Base-by-base conservation (phyloP, 2,329 filamentous ascomycete genomes). In the Microsporum canis region DNA sequence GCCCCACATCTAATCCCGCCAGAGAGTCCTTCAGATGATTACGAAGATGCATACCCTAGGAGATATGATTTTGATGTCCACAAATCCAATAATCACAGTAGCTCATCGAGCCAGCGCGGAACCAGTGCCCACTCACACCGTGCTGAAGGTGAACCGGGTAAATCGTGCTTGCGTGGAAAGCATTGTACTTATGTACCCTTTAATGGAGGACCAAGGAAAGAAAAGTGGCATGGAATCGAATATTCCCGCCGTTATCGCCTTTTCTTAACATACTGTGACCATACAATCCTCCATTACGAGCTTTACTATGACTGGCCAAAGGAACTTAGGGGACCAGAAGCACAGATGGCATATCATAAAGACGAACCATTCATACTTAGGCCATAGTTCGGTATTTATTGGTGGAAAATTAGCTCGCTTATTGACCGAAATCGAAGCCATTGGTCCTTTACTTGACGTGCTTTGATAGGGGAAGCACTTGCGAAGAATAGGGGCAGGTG, bases 281-380 rank as follows among this genome's bases (percentile, higher is more conserved):
- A 83, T 63, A 79, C 79, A 0, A 73, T 85, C 5, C 69, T 85
- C 71, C 82, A 77, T 62, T 87, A 85, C 71, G 84, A 86, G 72
- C 74, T 86, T 39, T 78, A 72, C 71, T 75, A 76, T 57, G 70
- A 73, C 27, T 75, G 73, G 74, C 70, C 68, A 27, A 60, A 33
- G 33, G 63, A 31, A 55, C 60, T 34, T 59, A 33, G 63, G 27
- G 53, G 61, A 1, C 47, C 60, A n/a, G 29, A 57, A 43, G 38
- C 41, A 5, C 45, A 57, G 17, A 43, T 64, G 14, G 31, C 41
- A 12, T 56, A 57, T 23, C 57, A 63, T 17, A 39, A 39, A 17
- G 39, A 17, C 3, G 45, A 39, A 36, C 56, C 60, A 10, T 63
- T 60, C 23, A 56, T 60, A 10, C 41, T 65, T 5, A 60, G 57